These are phyloP conservation scores for Heterobasidion irregulare DNA, from an alignment of 1,284 basidiomycete genomes.

Conservation along the genomic window DNA sequence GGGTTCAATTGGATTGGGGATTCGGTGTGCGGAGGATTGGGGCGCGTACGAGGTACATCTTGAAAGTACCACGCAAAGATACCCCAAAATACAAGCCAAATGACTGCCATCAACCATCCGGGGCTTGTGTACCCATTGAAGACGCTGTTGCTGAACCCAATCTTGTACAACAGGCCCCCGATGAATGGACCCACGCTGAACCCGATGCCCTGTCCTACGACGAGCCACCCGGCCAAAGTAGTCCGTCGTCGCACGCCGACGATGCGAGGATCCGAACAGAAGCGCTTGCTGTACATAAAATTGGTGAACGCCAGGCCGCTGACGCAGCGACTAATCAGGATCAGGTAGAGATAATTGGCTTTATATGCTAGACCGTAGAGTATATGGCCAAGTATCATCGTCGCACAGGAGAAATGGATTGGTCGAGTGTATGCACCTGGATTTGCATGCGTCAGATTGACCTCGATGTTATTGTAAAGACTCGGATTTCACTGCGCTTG, in stretches of 20 bases:
- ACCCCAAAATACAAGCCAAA: constrained; percentile 47
- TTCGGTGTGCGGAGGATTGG: neutral
- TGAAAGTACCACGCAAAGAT: constrained; percentile 37
- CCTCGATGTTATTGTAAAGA: neutral
- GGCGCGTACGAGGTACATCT: constrained; percentile 29
- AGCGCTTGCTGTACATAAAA: constrained; percentile 49
- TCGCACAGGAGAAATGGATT: constrained; percentile 33
- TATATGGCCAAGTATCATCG: constrained; percentile 33
- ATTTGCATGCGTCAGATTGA: neutral
- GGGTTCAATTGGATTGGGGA: constrained; percentile 1
- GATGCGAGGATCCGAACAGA: constrained; percentile 57
- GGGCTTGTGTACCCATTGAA: constrained; percentile 62
- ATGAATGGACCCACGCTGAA: constrained; percentile 60
- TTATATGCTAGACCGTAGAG: constrained; percentile 38
- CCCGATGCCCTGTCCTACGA: constrained; percentile 56
- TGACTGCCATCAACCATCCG: constrained; percentile 54
- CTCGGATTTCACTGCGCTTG: too few species aligned
- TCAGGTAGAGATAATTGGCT: constrained; percentile 38
- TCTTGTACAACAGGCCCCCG: constrained; percentile 52
- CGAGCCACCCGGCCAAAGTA: constrained; percentile 54
- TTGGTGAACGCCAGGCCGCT: constrained; percentile 38
- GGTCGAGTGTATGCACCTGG: constrained; percentile 44
- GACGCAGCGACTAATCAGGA: constrained; percentile 38
- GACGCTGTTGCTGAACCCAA: constrained; percentile 40
- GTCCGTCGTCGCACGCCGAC: constrained; percentile 59